phyloP scores from a whole-genome alignment of 1,284 basidiomycete genomes.

The Puccinia sorghi region DNA sequence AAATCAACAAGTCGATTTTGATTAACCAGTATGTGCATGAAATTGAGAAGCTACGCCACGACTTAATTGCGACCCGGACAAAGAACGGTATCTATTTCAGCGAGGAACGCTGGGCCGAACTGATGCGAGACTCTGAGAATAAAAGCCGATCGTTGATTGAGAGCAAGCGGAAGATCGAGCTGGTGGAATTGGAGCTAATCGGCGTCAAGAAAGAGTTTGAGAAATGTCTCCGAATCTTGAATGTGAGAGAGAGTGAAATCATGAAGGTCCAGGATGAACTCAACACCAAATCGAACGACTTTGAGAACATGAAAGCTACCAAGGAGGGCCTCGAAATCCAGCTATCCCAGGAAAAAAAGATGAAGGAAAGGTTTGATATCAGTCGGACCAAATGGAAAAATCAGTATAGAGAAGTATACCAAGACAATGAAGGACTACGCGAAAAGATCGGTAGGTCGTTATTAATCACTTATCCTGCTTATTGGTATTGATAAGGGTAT shows the following conservation, averaged over 20 bases:
- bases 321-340: conserved; percentile 30
- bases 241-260: conserved; percentile 68
- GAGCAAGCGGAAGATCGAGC: conserved; percentile 74
- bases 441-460: conserved; percentile 41
- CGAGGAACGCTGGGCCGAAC: conserved; percentile 81
- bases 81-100: conserved; percentile 93
- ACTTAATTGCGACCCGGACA: conserved; percentile 83
- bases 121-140: conserved; percentile 74
- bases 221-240: conserved; percentile 74
- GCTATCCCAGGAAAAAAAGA: conserved; percentile 4
- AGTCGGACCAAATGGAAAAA: conserved; percentile 48
- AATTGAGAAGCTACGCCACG: conserved; percentile 88
- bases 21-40: conserved; percentile 94
- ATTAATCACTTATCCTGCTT: neutral
- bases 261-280: conserved; percentile 58
- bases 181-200: conserved; percentile 76
- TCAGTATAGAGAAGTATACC: conserved; percentile 36
- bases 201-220: conserved; percentile 85
- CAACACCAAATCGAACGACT: conserved; percentile 12
- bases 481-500: neutral
- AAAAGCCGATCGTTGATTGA: conserved; percentile 75
- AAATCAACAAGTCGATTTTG: conserved; percentile 86
- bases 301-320: conserved; percentile 57
- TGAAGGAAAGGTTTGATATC: conserved; percentile 26
- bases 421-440: conserved; percentile 48